Conservation (phyloP, 768 basidiomycete genomes). For the Leccinum ochraceum region DNA sequence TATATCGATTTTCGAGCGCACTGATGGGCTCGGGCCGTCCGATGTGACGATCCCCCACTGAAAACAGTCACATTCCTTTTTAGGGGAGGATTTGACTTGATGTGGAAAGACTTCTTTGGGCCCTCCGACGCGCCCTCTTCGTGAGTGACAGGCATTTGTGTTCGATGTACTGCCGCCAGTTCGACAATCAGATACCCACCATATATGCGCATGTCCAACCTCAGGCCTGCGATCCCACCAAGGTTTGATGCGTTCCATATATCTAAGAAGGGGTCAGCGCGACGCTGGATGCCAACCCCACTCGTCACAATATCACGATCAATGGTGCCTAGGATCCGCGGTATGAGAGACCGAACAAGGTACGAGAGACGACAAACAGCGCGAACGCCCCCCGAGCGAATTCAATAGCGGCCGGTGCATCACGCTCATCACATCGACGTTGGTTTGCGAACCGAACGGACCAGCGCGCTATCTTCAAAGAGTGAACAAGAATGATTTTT, state of each 20-base stretch:
- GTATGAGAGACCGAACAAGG: constrained; percentile 13
- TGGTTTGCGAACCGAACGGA: background rate
- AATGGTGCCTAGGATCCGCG: constrained; percentile 27
- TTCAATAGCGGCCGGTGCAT: background rate
- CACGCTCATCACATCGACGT: background rate
- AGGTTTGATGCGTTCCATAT: background rate
- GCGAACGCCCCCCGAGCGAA: background rate
- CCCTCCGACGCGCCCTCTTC: constrained; percentile 22
- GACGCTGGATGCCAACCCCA: constrained; percentile 19
- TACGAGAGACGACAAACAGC: background rate
- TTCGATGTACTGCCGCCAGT: constrained; percentile 18
- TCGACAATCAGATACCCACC: constrained; percentile 29
- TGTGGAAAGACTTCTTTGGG: constrained; percentile 33
- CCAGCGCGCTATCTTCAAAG: constrained; percentile 1
- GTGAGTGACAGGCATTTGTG: constrained; percentile 29
- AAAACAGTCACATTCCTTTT: constrained; percentile 34
- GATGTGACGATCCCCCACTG: constrained; percentile 34
- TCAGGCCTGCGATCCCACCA: background rate
- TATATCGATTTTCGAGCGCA: constrained; percentile 36
- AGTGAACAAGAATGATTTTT: constrained; percentile 2
- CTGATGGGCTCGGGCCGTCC: constrained; percentile 19
- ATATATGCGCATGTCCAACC: background rate
- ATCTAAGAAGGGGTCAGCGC: background rate
- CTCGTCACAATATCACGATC: constrained; percentile 27
- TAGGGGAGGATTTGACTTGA: constrained; percentile 32